Base-by-base conservation (phyloP, 129 eudicot genomes). In the Flaveria sonorensis region DNA sequence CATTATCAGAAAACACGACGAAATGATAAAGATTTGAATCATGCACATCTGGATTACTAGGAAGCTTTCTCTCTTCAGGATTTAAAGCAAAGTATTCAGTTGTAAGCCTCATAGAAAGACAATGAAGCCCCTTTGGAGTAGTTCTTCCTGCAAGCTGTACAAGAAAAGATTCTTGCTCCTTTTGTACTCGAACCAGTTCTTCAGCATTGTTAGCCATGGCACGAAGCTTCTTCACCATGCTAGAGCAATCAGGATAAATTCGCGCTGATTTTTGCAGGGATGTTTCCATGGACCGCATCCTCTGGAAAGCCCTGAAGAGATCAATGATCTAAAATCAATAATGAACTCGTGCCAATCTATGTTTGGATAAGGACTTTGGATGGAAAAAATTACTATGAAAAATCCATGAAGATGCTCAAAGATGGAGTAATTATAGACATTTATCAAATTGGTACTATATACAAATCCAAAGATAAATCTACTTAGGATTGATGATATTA, bases 51-150 rank as follows among this genome's bases (percentile, higher is more conserved):
- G 89, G 85, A 64, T 85, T 83, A 63, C 81, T 74, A 68, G 92
- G 84, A 66, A 87, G 81, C 71, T 72, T 74, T 57, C 88, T 77
- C 10, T 89, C 81, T 81, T 87, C 89, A 50, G 95, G 78, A 56
- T 71, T 77, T 77, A 87, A 67, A 73, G 82, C 75, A 79, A 92
- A 92, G 77, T 87, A 92, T 72, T 92, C 91, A 36, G 90, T 57
- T 21, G 91, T 89, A 73, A 92, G 86, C 82, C 89, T 84, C 97
- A 92, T 89, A 39, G 97, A 92, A 70, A 92, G 96, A 81, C 97
- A 92, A 51, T 92, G 97, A 61, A 89, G 89, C 76, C 97, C 92
- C 74, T 89, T 92, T 8, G 97, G 96, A 7, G 91, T 89, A 46
- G 97, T 92, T 80, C 97, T 85, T 73, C 89, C 97, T 36, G 96